Base-by-base conservation (phyloP, 805 yeast species). In the Pichia nakasei region DNA sequence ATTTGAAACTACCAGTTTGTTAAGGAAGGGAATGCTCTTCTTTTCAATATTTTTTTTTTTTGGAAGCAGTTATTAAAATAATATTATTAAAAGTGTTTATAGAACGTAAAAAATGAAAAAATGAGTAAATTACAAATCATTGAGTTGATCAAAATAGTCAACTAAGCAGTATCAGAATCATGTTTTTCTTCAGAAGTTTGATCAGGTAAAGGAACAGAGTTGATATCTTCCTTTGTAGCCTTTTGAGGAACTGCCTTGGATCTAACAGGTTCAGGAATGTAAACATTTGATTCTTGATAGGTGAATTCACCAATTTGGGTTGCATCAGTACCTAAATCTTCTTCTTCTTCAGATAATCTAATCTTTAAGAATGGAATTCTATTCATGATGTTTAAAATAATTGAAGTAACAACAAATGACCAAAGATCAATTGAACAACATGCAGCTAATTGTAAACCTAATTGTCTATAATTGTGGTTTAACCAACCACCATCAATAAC, bases 221-320 rank as follows among this genome's bases (percentile, higher is more conserved):
- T 54, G 11, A 60, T 58, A 27, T 48, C 55, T 26, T 52, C 49
- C 19, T 53, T 44, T 32, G 46, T 45, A 32, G 51, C 38, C 22
- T 43, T 33, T 38, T 47, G 45, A 18, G 52, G 35, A 19, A 44
- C 50, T 22, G 50, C 45, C 34, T 38, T 67, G 52, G 54, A 62
- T 69, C 91, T 78, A 48, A 82, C 71, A 51, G 94, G 93, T 68
- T 84, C 88, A 52, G 88, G 80, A 46, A 83, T 78, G 65, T 73
- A 84, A 52, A 72, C 73, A 45, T 72, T 75, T 37, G 79, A 81
- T 52, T 80, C 86, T 52, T 68, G 67, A 61, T 74, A 85, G 47
- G 94, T 85, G 61, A 77, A 80, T 65, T 89, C 97, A 54, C 96
- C 96, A 58, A 88, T 86, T 70, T 89, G 88, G 19, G 87, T 80